Conservation (phyloP, 2,329 filamentous ascomycete species). For the Botrytis byssoidea region DNA sequence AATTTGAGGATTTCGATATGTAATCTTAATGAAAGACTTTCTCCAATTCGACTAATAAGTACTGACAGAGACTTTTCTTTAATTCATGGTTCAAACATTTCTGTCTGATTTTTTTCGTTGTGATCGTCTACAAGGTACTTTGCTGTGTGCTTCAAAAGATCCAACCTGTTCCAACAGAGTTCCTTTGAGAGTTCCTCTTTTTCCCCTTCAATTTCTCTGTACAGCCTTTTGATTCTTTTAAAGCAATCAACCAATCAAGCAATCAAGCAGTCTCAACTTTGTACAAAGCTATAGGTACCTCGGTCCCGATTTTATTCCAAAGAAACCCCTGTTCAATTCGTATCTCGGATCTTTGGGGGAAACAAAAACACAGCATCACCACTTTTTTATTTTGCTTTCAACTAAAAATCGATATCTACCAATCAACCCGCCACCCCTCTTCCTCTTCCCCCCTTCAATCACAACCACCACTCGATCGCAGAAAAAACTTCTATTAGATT, state of each 20-base stretch:
- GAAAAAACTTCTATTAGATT: not conserved
- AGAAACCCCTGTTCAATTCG: not conserved
- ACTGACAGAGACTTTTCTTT: not conserved
- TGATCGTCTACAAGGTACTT: not conserved
- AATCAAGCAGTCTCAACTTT: not conserved
- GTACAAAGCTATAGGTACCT: not conserved
- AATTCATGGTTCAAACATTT: not conserved
- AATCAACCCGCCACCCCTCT: constrained; percentile 7
- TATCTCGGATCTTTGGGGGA: not conserved
- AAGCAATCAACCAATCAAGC: not conserved
- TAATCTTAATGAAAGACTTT: not conserved
- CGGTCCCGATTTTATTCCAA: not conserved
- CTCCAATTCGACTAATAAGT: not conserved
- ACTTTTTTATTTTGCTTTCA: constrained; percentile 16
- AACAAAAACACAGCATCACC: constrained; percentile 9
- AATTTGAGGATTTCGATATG: not conserved
- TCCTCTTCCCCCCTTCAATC: not conserved
- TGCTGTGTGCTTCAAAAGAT: not conserved
- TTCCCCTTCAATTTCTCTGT: not conserved
- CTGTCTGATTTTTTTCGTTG: not conserved
- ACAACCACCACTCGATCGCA: constrained; percentile 1
- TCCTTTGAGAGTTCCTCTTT: not conserved
- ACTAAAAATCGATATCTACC: constrained; percentile 5
- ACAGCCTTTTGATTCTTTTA: not conserved
- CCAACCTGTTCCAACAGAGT: not conserved